Evolutionary conservation across 345 rosid species (phyloP).

Genomic region (Trapa bicornis): DNA sequence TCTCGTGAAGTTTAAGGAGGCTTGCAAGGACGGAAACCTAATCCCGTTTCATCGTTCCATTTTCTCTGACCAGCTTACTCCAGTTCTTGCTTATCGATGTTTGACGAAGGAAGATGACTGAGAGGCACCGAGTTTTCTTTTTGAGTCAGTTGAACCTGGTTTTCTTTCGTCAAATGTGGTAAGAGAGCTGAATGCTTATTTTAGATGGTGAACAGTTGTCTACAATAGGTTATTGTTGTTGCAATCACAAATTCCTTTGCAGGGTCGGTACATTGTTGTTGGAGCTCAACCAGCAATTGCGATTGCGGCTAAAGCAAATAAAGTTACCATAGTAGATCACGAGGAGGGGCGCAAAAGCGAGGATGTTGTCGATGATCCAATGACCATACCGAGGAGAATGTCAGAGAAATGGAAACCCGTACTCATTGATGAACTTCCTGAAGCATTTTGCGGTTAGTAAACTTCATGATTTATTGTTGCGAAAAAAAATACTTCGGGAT

Average conservation of each 20-base stretch:
- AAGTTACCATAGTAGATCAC: slow-evolving; percentile 66
- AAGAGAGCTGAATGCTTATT: slow-evolving; percentile 11
- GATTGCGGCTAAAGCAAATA: slow-evolving; percentile 61
- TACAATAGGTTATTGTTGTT: slow-evolving; percentile 2
- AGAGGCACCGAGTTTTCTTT: slow-evolving; percentile 84
- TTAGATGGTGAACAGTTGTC: neutral
- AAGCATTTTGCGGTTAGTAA: slow-evolving; percentile 66
- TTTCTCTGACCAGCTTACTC: slow-evolving; percentile 85
- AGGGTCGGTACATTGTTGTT: slow-evolving; percentile 77
- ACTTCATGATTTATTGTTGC: neutral
- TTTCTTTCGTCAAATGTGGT: slow-evolving; percentile 46
- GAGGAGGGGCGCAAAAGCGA: slow-evolving; percentile 35
- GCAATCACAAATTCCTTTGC: slow-evolving; percentile 7
- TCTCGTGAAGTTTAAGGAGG: slow-evolving; percentile 38
- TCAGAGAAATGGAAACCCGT: slow-evolving; percentile 74
- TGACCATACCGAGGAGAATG: slow-evolving; percentile 51
- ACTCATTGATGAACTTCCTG: slow-evolving; percentile 59
- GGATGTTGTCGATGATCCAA: slow-evolving; percentile 66
- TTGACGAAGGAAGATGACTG: slow-evolving; percentile 72
- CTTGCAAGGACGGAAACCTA: slow-evolving; percentile 45
- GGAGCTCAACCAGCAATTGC: slow-evolving; percentile 80
- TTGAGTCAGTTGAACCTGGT: slow-evolving; percentile 75
- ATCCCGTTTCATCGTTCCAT: slow-evolving; percentile 61
- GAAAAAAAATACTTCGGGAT: no score
- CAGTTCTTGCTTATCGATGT: slow-evolving; percentile 79